These are phyloP conservation scores for Starmerella powellii DNA, from an alignment of 805 yeast species.

Conservation along the genomic window DNA sequence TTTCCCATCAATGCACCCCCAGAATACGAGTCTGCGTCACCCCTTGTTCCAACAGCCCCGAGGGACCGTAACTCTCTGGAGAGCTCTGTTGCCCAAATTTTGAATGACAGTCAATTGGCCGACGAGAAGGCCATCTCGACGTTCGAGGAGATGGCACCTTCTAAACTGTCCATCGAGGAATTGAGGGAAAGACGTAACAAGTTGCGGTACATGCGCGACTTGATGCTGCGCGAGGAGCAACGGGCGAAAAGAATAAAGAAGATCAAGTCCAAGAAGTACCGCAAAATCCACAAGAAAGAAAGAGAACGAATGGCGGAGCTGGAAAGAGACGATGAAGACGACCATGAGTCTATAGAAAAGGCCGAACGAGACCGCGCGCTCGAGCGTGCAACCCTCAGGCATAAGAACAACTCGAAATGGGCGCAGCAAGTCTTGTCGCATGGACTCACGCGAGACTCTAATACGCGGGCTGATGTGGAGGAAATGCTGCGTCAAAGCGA, in stretches of 20 bases:
- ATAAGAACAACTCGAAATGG: constrained; percentile 81
- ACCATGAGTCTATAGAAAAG: constrained; percentile 37
- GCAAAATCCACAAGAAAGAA: constrained; percentile 77
- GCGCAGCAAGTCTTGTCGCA: constrained; percentile 80
- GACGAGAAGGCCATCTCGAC: constrained; percentile 69
- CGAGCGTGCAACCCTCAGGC: constrained; percentile 86
- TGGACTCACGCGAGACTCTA: constrained; percentile 79
- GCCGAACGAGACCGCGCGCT: constrained; percentile 67
- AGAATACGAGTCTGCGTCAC: constrained; percentile 38
- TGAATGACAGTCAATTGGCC: constrained; percentile 52
- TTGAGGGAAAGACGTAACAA: constrained; percentile 65
- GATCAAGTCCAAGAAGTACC: constrained; percentile 83
- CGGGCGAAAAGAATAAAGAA: constrained; percentile 85
- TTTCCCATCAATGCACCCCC: constrained; percentile 52
- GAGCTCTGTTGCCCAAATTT: constrained; percentile 44
- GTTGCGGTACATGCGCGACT: constrained; percentile 81
- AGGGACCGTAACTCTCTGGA: constrained; percentile 47
- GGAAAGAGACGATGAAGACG: constrained; percentile 42
- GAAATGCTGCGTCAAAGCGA: constrained; percentile 89
- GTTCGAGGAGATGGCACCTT: constrained; percentile 76
- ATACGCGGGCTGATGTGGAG: constrained; percentile 78
- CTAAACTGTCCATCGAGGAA: constrained; percentile 71
- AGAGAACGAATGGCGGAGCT: constrained; percentile 56
- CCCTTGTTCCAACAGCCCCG: constrained; percentile 39
- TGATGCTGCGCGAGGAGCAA: constrained; percentile 90